Percentiles rank a stretch among this genome's conserved stretches.
phyloP scores from a whole-genome alignment of 2,329 filamentous ascomycete species.

The Ophiocordyceps camponoti-saundersi region DNA sequence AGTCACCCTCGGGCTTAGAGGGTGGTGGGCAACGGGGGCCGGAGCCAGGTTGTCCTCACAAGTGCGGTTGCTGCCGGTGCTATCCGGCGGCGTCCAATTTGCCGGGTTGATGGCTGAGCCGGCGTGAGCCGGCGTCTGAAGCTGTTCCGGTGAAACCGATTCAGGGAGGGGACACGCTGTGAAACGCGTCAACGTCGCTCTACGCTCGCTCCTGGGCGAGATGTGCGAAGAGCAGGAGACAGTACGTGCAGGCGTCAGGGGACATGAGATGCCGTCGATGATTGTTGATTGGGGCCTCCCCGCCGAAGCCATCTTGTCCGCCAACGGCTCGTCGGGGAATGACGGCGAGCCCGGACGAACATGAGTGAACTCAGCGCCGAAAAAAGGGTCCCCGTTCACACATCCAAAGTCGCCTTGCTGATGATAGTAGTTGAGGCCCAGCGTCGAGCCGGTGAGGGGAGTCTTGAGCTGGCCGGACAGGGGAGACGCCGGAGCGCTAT shows the following conservation, averaged over 20 bases:
- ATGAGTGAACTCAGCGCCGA: slow-evolving; percentile 29
- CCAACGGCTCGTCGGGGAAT: slow-evolving; percentile 22
- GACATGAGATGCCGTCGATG: slow-evolving; percentile 16
- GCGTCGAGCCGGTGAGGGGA: slow-evolving; percentile 29
- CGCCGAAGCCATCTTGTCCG: not conserved
- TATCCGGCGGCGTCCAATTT: slow-evolving; percentile 32
- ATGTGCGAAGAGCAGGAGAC: slow-evolving; percentile 23
- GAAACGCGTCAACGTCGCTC: slow-evolving; percentile 9
- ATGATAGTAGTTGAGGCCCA: slow-evolving; percentile 25
- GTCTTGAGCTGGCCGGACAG: slow-evolving; percentile 20
- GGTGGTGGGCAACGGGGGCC: slow-evolving; percentile 21
- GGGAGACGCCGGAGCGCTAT: slow-evolving; percentile 13
- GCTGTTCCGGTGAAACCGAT: slow-evolving; percentile 24
- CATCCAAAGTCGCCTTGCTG: slow-evolving; percentile 32
- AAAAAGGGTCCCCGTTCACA: slow-evolving; percentile 31
- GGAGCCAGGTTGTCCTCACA: slow-evolving; percentile 30
- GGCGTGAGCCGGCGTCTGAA: slow-evolving; percentile 21
- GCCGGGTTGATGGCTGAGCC: slow-evolving; percentile 12
- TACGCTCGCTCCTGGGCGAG: slow-evolving; percentile 20
- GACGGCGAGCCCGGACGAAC: slow-evolving; percentile 22
- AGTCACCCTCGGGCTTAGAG: slow-evolving; percentile 35
- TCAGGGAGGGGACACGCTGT: slow-evolving; percentile 10
- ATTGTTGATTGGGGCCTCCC: not conserved
- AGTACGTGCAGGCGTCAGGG: slow-evolving; percentile 34
- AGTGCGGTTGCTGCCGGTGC: slow-evolving; percentile 29